A percentile compares a stretch with the other conserved stretches of the same genome.
These are phyloP conservation scores for Neurospora sp. DNA, from an alignment of 495 filamentous ascomycete genomes.

Conservation along the genomic window DNA sequence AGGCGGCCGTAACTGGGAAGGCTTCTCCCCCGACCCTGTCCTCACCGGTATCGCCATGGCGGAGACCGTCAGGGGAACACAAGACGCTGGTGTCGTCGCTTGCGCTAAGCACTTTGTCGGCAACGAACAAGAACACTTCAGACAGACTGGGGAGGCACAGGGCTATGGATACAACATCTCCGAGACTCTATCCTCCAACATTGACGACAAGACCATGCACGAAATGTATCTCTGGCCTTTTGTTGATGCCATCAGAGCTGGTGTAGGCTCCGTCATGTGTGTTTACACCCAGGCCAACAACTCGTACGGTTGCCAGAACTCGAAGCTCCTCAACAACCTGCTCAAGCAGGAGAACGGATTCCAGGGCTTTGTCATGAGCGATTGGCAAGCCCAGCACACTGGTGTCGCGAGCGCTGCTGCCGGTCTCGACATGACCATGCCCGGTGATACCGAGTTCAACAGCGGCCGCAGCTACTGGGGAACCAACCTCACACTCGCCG, in stretches of 20 bases:
- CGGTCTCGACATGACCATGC: slow-evolving; percentile 93
- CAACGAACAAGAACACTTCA: slow-evolving; percentile 76
- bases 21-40: slow-evolving; percentile 65
- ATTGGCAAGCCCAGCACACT: slow-evolving; percentile 81
- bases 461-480: slow-evolving; percentile 73
- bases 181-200: slow-evolving; percentile 63
- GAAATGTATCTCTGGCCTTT: slow-evolving; percentile 79
- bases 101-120: slow-evolving; percentile 74
- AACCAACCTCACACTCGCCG: slow-evolving; percentile 68
- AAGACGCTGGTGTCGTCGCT: slow-evolving; percentile 71
- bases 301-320: slow-evolving; percentile 77
- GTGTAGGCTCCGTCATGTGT: slow-evolving; percentile 86
- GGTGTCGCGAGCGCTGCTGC: slow-evolving; percentile 71
- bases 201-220: slow-evolving; percentile 92
- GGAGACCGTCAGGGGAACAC: slow-evolving; percentile 70
- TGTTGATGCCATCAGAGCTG: slow-evolving; percentile 37
- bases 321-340: slow-evolving; percentile 65
- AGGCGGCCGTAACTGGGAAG: slow-evolving; percentile 88
- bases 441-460: slow-evolving; percentile 72
- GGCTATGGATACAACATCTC: slow-evolving; percentile 54
- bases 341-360: slow-evolving; percentile 90
- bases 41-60: slow-evolving; percentile 64
- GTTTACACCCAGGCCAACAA: slow-evolving; percentile 90
- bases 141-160: slow-evolving; percentile 54
- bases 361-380: slow-evolving; percentile 88